Percentiles rank a stretch among this genome's conserved stretches.
These are phyloP conservation scores for Hypsizygus marmoreus DNA, from an alignment of 768 basidiomycete species.

Conservation along the genomic window DNA sequence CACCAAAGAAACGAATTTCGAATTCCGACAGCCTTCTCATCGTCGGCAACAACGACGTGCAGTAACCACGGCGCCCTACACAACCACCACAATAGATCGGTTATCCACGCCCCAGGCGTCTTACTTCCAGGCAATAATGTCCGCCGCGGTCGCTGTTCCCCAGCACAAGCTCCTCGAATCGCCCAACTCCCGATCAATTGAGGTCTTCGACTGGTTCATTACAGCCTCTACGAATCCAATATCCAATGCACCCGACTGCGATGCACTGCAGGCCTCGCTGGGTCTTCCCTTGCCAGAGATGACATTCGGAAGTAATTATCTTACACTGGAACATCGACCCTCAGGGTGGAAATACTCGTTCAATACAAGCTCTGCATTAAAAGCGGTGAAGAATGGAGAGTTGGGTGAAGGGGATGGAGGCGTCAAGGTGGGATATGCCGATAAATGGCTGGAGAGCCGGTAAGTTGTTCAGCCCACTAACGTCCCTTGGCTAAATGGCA, in stretches of 20 bases:
- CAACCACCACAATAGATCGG: neutral
- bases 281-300: constrained; percentile 92
- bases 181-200: constrained; percentile 68
- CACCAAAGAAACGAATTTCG: constrained; percentile 17
- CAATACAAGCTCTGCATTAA: constrained; percentile 66
- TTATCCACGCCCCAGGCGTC: constrained; percentile 1
- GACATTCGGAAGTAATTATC: constrained; percentile 87
- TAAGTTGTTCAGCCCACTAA: constrained; percentile 37
- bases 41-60: constrained; percentile 8
- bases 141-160: constrained; percentile 51
- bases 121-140: constrained; percentile 33
- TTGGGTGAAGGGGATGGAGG: constrained; percentile 83
- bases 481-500: no score
- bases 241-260: constrained; percentile 74
- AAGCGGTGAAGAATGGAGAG: constrained; percentile 73
- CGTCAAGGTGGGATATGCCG: constrained; percentile 93
- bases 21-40: constrained; percentile 19
- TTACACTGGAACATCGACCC: constrained; percentile 65
- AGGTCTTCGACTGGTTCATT: constrained; percentile 68
- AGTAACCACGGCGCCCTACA: neutral
- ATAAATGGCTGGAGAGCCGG: constrained; percentile 92
- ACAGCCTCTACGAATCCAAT: constrained; percentile 76
- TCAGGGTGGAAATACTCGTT: constrained; percentile 71
- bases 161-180: constrained; percentile 68
- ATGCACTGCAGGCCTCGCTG: constrained; percentile 62